Conservation (phyloP, 495 filamentous ascomycete genomes). For the Chaetomium cochliodes region DNA sequence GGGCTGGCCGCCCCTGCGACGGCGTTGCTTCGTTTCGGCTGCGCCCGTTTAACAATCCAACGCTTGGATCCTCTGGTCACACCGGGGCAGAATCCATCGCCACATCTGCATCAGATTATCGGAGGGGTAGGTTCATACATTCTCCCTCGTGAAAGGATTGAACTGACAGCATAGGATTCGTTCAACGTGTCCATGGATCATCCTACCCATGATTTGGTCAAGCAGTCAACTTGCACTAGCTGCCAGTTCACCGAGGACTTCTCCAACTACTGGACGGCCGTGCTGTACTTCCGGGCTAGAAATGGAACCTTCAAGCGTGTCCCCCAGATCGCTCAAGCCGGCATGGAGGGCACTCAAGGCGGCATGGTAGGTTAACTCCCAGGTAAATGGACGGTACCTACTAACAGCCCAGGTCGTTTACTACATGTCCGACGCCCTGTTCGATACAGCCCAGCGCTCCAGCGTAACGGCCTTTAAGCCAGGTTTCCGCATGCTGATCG, state of each 20-base stretch:
- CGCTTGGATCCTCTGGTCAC: slow-evolving; percentile 41
- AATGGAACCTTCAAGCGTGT: slow-evolving; percentile 44
- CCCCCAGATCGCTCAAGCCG: slow-evolving; percentile 29
- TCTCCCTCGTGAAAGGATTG: not conserved
- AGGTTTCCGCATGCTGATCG: slow-evolving; percentile 73
- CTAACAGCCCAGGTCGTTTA: slow-evolving; percentile 42
- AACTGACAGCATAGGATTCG: slow-evolving; percentile 26
- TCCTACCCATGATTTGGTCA: slow-evolving; percentile 33
- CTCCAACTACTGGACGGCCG: slow-evolving; percentile 49
- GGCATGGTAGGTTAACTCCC: slow-evolving; percentile 38
- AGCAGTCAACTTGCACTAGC: slow-evolving; percentile 35
- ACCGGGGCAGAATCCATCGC: slow-evolving; percentile 42
- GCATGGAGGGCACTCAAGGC: slow-evolving; percentile 27
- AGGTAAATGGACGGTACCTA: not conserved
- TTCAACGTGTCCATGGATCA: slow-evolving; percentile 39
- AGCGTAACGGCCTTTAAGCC: slow-evolving; percentile 47
- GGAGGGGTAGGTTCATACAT: slow-evolving; percentile 21
- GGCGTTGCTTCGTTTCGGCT: slow-evolving; percentile 63
- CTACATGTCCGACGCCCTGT: slow-evolving; percentile 47
- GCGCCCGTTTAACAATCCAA: slow-evolving; percentile 31
- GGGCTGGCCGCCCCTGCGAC: slow-evolving; percentile 43
- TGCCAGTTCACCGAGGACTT: slow-evolving; percentile 42
- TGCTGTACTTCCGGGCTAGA: slow-evolving; percentile 39
- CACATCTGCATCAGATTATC: slow-evolving; percentile 44
- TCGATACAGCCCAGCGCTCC: slow-evolving; percentile 26